A percentile compares a stretch with the other conserved stretches of the same genome.
Evolutionary conservation across 495 filamentous ascomycete species (phyloP).

Genomic region (Neurospora sp.): DNA sequence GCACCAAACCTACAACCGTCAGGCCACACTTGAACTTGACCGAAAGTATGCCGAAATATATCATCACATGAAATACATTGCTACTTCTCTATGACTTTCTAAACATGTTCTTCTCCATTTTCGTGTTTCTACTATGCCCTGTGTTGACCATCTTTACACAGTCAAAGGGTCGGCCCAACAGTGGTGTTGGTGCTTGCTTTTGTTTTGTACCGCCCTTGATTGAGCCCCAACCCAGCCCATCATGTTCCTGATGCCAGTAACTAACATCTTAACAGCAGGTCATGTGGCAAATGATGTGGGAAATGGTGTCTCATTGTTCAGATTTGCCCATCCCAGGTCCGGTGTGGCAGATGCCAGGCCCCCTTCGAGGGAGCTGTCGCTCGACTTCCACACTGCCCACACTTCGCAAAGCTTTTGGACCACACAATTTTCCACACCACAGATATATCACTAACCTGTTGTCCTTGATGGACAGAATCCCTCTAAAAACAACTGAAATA

Average conservation of each 20-base stretch:
- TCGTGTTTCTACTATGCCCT: neutral
- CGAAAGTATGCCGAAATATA: too few species aligned
- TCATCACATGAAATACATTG: too few species aligned
- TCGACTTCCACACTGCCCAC: neutral
- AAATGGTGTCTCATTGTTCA: neutral
- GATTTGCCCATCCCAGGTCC: neutral
- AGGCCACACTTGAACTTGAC: neutral
- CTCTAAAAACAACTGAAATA: neutral
- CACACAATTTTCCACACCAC: too few species aligned
- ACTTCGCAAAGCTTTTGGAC: neutral
- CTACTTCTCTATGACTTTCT: too few species aligned
- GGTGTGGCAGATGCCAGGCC: neutral
- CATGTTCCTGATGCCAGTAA: neutral
- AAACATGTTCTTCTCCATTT: too few species aligned
- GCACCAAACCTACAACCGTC: neutral
- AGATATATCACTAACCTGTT: too few species aligned
- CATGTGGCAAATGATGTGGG: neutral
- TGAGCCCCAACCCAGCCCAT: neutral
- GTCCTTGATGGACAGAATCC: neutral
- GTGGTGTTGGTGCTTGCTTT: neutral
- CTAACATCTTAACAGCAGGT: neutral
- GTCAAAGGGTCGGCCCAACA: neutral
- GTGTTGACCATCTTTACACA: neutral
- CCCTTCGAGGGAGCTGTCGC: neutral
- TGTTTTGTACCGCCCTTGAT: neutral